Evolutionary conservation across 345 rosid genomes (phyloP).

Genomic region (Pseudoturritis turrita): DNA sequence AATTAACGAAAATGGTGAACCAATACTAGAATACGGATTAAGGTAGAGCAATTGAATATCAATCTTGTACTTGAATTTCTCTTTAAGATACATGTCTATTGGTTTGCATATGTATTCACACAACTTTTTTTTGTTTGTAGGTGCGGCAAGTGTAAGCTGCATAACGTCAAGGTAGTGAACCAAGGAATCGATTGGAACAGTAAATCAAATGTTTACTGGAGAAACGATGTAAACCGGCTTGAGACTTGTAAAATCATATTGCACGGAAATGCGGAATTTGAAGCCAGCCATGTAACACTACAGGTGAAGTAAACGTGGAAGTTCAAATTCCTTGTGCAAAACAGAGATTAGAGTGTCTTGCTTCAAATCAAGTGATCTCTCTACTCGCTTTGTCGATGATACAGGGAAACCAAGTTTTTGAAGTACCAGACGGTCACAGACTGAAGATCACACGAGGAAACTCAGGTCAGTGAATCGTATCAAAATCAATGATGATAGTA

Average conservation of each 20-base stretch:
- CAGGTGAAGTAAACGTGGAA: constrained; percentile 40
- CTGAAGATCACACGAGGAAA: constrained; percentile 58
- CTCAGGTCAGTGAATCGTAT: constrained; percentile 42
- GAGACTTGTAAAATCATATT: constrained; percentile 65
- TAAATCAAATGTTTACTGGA: constrained; percentile 76
- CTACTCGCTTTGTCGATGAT: not conserved
- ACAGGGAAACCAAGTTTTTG: constrained; percentile 84
- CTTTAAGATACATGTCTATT: not conserved
- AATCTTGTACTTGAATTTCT: not conserved
- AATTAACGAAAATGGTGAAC: constrained; percentile 46
- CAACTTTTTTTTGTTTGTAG: constrained; percentile 32
- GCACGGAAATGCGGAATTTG: constrained; percentile 92
- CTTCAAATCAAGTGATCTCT: not conserved
- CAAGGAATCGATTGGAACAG: constrained; percentile 77
- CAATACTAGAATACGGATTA: constrained; percentile 60
- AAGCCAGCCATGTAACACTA: constrained; percentile 66
- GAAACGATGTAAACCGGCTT: constrained; percentile 61
- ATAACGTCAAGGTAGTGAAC: constrained; percentile 68
- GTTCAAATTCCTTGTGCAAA: not conserved
- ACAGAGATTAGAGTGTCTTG: not conserved
- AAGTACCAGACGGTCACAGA: constrained; percentile 78
- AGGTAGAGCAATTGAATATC: constrained; percentile 38
- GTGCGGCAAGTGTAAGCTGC: constrained; percentile 82
- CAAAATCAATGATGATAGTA: not conserved
- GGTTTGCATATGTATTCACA: not conserved